Conservation (phyloP, 1,139 yeast genomes). For the Scheffersomyces segobiensis region DNA sequence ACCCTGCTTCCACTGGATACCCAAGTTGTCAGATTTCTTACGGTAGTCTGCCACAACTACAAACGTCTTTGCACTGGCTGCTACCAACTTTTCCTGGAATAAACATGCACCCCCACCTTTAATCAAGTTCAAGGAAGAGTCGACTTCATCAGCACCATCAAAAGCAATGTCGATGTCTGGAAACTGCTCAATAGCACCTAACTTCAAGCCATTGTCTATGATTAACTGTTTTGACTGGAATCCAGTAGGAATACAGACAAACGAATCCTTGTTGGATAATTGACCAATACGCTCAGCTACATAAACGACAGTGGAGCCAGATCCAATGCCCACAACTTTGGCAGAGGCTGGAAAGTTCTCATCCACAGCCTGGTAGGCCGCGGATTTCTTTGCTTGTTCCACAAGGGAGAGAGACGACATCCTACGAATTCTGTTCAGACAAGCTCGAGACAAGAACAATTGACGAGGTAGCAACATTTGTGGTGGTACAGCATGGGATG, state of each 20-base stretch:
- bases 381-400: slow-evolving; percentile 75
- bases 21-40: slow-evolving; percentile 71
- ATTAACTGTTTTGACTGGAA: slow-evolving; percentile 91
- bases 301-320: slow-evolving; percentile 95
- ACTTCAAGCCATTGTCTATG: slow-evolving; percentile 71
- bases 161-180: slow-evolving; percentile 86
- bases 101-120: slow-evolving; percentile 99
- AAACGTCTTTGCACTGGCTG: slow-evolving; percentile 73
- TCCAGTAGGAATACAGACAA: slow-evolving; percentile 91
- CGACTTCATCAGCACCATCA: slow-evolving; percentile 99
- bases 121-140: slow-evolving; percentile 73
- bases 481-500: neutral
- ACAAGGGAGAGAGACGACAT: slow-evolving; percentile 23
- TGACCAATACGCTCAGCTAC: slow-evolving; percentile 94
- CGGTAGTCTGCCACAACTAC: slow-evolving; percentile 92
- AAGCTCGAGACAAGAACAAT: neutral
- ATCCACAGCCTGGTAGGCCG: slow-evolving; percentile 92
- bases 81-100: slow-evolving; percentile 94
- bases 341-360: slow-evolving; percentile 74
- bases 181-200: slow-evolving; percentile 82
- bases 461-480: neutral
- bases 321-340: slow-evolving; percentile 87
- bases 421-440: neutral
- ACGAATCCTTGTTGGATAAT: slow-evolving; percentile 52
- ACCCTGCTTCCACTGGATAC: slow-evolving; percentile 84